Percentiles rank a stretch among this genome's conserved stretches.
These are phyloP conservation scores for Epichloe scottii DNA, from an alignment of 2,329 filamentous ascomycete species.

Conservation along the genomic window DNA sequence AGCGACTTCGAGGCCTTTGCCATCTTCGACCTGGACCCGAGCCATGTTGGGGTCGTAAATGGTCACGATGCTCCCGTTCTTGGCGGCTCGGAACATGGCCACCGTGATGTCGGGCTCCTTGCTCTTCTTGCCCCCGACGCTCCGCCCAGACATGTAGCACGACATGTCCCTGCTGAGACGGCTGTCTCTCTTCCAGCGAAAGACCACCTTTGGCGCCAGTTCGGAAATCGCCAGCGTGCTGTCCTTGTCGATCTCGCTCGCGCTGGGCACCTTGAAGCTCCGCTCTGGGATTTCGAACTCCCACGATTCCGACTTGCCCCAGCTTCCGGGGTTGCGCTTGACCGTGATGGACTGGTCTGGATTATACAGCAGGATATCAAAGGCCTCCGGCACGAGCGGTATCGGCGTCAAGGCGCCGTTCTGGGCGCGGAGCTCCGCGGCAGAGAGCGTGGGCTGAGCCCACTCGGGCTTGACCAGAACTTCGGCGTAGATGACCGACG, in stretches of 20 bases:
- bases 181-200: conserved; percentile 83
- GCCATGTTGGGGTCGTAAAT: conserved; percentile 90
- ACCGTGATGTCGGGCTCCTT: conserved; percentile 93
- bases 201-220: conserved; percentile 61
- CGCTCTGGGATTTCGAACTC: conserved; percentile 86
- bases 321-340: conserved; percentile 58
- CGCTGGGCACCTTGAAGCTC: conserved; percentile 69
- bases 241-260: conserved; percentile 65
- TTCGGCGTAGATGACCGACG: conserved; percentile 77
- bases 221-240: conserved; percentile 30
- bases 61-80: conserved; percentile 54
- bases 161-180: conserved; percentile 78
- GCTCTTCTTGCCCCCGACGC: conserved; percentile 61
- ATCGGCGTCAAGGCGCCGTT: conserved; percentile 52
- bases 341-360: conserved; percentile 74
- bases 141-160: conserved; percentile 74
- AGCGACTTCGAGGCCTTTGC: conserved; percentile 82
- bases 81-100: conserved; percentile 67
- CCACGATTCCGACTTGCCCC: conserved; percentile 72
- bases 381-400: conserved; percentile 63
- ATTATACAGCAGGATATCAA: conserved; percentile 84
- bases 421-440: conserved; percentile 60
- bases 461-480: conserved; percentile 76
- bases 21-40: conserved; percentile 83
- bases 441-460: conserved; percentile 69